Base-by-base conservation (phyloP, 208 protist species). In the Plasmodiophora brassicae region DNA sequence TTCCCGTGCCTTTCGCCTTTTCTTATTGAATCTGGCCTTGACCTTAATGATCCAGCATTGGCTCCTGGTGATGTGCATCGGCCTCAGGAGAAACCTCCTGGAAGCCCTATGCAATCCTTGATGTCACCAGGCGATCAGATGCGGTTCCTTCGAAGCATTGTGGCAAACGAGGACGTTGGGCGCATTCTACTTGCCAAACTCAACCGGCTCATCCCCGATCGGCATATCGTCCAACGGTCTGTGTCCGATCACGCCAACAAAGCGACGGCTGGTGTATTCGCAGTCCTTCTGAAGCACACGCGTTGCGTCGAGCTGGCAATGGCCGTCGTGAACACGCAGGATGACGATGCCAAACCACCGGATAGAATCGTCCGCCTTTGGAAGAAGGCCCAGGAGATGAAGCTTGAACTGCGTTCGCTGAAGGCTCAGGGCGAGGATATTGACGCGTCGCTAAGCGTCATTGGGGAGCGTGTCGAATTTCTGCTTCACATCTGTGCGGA, bases 341-440 rank as follows among this genome's bases (percentile, higher is more conserved):
- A 8, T n/a, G 65, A 78, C 5, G n/a, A 78, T 78, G 41, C 5
- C 41, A 78, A 78, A 78, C 14, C 65, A 32, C 65, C 65, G 20
- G 65, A 78, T 44, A 78, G 65, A n/a, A 78, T 78, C 20, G 32
- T 78, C 32, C 65, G 65, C 10, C n/a, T 78, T 14, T 78, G 65
- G 65, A 78, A 78, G n/a, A 78, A 78, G n/a, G 65, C 65, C 41
- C 65, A 78, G 41, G 65, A 78, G 41, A 78, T 78, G 65, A 78
- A 78, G n/a, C 65, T 78, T 8, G 65, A 78, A 32, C n/a, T 78
- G 20, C 65, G 65, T 78, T 78, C 65, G 32, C n/a, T 78, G 5
- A 78, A 78, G 41, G 65, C 65, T 5, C 65, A 78, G 41, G 65
- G 65, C 41, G 65, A 78, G 41, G 65, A 78, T 78, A 78, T 78